phyloP scores from a whole-genome alignment of 192 early-diverging fungal genomes.

The Umbelopsis vinacea region DNA sequence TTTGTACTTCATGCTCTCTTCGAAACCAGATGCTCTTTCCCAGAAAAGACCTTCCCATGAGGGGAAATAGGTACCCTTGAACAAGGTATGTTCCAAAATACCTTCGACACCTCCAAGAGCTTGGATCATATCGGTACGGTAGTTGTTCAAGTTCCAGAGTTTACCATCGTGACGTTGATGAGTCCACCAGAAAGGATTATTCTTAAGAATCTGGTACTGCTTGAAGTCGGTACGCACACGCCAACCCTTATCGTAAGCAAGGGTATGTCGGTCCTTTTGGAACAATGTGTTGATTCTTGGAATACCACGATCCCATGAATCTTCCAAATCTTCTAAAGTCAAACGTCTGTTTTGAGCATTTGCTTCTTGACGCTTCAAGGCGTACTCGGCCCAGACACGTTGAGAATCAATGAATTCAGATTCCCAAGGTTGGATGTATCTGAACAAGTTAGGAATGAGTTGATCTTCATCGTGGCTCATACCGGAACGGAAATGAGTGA shows the following conservation, averaged over 20 bases:
- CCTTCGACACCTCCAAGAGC: conserved; percentile 98
- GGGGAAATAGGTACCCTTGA: conserved; percentile 97
- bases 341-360: conserved; percentile 95
- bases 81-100: conserved; percentile 98
- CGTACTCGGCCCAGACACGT: conserved; percentile 99
- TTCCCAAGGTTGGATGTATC: conserved; percentile 98
- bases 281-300: conserved; percentile 99
- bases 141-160: conserved; percentile 87
- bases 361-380: conserved; percentile 95
- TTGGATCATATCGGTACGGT: conserved; percentile 99
- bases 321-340: conserved; percentile 98
- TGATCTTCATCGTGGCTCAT: conserved; percentile 98
- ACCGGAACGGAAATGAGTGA: conserved; percentile 97
- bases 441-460: conserved; percentile 95
- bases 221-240: conserved; percentile 96
- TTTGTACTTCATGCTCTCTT: conserved; percentile 92
- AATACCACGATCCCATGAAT: conserved; percentile 98
- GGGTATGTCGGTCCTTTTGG: conserved; percentile 97
- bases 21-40: conserved; percentile 84
- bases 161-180: conserved; percentile 51
- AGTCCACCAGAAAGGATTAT: conserved; percentile 98
- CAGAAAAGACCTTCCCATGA: conserved; percentile 99
- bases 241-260: conserved; percentile 99
- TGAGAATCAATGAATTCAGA: conserved; percentile 99
- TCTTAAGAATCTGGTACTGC: conserved; percentile 94